These are phyloP conservation scores for Eucalyptus cloeziana DNA, from an alignment of 345 rosid species.

Conservation along the genomic window DNA sequence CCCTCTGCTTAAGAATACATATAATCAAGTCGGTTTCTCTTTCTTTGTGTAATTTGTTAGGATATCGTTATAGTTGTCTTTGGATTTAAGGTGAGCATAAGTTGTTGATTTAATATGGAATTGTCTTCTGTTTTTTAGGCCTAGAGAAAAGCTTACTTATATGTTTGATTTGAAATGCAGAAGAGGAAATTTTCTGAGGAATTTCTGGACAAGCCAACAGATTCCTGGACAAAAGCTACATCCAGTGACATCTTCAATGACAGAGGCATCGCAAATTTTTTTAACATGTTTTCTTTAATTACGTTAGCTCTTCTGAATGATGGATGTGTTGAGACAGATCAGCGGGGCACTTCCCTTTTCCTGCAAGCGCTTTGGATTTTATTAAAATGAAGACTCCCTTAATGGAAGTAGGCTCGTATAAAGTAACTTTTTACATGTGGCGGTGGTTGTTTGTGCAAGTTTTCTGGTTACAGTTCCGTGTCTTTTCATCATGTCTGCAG, in stretches of 20 bases:
- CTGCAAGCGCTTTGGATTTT: not conserved
- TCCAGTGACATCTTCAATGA: too few species aligned
- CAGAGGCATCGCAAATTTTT: too few species aligned
- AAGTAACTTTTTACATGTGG: not conserved
- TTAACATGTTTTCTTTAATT: not conserved
- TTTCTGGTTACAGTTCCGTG: not conserved
- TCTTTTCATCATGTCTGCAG: too few species aligned
- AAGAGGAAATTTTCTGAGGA: too few species aligned
- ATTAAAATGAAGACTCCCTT: not conserved
- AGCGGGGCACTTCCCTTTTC: not conserved
- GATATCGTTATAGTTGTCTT: too few species aligned
- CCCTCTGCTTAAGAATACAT: not conserved
- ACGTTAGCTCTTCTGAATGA: not conserved
- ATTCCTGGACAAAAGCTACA: too few species aligned
- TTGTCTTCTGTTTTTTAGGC: not conserved
- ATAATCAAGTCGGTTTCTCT: not conserved
- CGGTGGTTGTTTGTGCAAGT: not conserved
- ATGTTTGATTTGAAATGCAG: too few species aligned
- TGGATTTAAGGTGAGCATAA: not conserved
- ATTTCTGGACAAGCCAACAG: accelerated
- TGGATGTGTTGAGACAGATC: not conserved
- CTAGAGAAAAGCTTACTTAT: too few species aligned
- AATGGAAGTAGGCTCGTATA: not conserved
- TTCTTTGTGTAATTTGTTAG: not conserved
- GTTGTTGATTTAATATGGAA: not conserved